Evolutionary conservation across 2,329 filamentous ascomycete species (phyloP).

Genomic region (Pestalotiopsis sp.): DNA sequence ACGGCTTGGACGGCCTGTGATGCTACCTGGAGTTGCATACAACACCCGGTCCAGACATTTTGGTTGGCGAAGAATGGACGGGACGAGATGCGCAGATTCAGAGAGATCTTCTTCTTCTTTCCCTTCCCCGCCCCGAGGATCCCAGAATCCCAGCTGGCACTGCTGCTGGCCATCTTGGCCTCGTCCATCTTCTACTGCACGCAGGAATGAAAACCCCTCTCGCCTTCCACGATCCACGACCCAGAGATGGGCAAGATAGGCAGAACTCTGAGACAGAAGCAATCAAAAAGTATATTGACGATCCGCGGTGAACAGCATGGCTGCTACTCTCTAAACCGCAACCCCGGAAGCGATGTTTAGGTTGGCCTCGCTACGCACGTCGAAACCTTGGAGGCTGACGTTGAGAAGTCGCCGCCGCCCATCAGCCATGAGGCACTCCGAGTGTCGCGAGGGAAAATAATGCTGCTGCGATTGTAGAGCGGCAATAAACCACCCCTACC

Average conservation of each 20-base stretch:
- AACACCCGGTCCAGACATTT: background rate
- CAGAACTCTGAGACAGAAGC: constrained; percentile 3
- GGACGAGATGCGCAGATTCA: background rate
- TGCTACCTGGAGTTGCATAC: constrained; percentile 3
- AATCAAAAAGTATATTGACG: constrained; percentile 11
- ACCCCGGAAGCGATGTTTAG: constrained; percentile 4
- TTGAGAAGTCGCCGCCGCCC: background rate
- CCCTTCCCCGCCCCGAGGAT: background rate
- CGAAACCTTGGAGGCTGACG: constrained; percentile 8
- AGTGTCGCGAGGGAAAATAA: background rate
- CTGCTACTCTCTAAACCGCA: background rate
- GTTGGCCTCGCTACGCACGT: constrained; percentile 5
- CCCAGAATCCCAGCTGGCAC: background rate
- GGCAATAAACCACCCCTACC: background rate
- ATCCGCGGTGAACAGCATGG: constrained; percentile 10
- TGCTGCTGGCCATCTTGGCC: background rate
- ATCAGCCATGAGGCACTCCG: background rate
- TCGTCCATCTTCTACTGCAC: background rate
- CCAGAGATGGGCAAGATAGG: background rate
- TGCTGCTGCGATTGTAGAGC: background rate
- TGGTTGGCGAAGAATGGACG: background rate
- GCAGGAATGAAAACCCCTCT: background rate
- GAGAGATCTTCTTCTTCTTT: background rate
- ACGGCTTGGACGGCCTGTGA: constrained; percentile 4
- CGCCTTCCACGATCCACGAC: background rate